Base-by-base conservation (phyloP, 2,329 filamentous ascomycete genomes). In the Zalaria obscura region DNA sequence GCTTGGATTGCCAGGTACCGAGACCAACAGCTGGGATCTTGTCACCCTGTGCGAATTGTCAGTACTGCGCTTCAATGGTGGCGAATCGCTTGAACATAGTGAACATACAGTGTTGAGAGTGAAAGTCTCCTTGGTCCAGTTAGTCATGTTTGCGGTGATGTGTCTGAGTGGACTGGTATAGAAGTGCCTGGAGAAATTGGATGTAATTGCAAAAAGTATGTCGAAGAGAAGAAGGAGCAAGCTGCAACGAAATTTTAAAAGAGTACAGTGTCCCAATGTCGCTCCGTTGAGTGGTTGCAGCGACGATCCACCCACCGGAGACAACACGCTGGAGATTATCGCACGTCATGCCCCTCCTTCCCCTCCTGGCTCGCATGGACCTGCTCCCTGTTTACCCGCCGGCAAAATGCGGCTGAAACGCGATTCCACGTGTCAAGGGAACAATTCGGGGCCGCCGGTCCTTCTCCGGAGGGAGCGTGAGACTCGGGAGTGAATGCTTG, bases 1-100 rank as follows among this genome's bases (percentile, higher is more conserved):
- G 77, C 53, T 70, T 59, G 38, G 82, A 84, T 56, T 86, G 81
- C 82, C 83, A 88, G 42, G 83, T 88, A 43, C 83, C 83, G 36
- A 88, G 70, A 46, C 82, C 83, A 49, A 88, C 46, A 25, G 78
- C 78, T 43, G 82, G 81, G 46, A 91, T 91, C 64, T 83, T 78
- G 60, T 74, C 80, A 45, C 55, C 84, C 83, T 83, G 60, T 85
- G 75, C 50, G 74, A 78, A 57, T 67, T 10, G 55, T 57, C 48
- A 47, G 36, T 31, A 5, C n/a, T 9, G 33, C 9, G 40, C 32
- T n/a, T 9, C n/a, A 8, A 18, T 18, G 35, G 25, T 36, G 35
- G 35, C 10, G 35, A 26, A 36, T 7, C 25, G 10, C 26, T 4
- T 31, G 18, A 18, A 18, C 18, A 18, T 18, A 27, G 8, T 27